Evolutionary conservation across 2,329 filamentous ascomycete species (phyloP).

Genomic region (Beauveria sp.): DNA sequence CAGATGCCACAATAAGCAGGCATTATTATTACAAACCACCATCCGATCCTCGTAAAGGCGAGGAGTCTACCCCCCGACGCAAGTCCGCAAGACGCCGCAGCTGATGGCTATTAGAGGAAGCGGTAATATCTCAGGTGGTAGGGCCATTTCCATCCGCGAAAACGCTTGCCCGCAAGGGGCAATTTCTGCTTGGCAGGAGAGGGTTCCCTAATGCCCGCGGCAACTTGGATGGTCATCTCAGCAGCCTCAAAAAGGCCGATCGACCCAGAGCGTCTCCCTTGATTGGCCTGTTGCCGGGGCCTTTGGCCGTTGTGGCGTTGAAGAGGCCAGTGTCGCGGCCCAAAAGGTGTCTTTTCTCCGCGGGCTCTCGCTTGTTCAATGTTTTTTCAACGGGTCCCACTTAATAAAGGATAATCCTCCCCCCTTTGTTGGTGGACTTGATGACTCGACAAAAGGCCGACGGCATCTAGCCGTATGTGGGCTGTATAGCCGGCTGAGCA

Average conservation of each 20-base stretch:
- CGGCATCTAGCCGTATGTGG: background rate
- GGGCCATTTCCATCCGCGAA: background rate
- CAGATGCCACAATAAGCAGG: background rate
- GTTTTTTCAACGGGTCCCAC: background rate
- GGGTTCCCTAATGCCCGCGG: background rate
- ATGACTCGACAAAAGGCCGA: conserved; percentile 5
- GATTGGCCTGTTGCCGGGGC: too few relatives aligned
- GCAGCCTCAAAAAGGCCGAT: background rate
- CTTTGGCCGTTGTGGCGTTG: too few relatives aligned
- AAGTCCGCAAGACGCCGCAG: background rate
- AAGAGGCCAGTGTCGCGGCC: too few relatives aligned
- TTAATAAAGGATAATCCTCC: too few relatives aligned
- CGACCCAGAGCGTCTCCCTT: too few relatives aligned
- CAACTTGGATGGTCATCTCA: background rate
- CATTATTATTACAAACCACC: background rate
- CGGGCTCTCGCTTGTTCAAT: background rate
- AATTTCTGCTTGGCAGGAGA: background rate
- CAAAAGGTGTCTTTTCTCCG: too few relatives aligned
- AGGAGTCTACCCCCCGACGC: background rate
- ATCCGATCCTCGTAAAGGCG: background rate
- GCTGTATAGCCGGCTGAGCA: background rate
- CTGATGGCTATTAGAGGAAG: background rate
- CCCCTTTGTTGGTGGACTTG: background rate
- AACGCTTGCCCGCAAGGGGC: background rate
- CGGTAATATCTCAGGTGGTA: background rate